phyloP scores from a whole-genome alignment of 2,329 filamentous ascomycete genomes.

The Phyllosticta citriasiana region DNA sequence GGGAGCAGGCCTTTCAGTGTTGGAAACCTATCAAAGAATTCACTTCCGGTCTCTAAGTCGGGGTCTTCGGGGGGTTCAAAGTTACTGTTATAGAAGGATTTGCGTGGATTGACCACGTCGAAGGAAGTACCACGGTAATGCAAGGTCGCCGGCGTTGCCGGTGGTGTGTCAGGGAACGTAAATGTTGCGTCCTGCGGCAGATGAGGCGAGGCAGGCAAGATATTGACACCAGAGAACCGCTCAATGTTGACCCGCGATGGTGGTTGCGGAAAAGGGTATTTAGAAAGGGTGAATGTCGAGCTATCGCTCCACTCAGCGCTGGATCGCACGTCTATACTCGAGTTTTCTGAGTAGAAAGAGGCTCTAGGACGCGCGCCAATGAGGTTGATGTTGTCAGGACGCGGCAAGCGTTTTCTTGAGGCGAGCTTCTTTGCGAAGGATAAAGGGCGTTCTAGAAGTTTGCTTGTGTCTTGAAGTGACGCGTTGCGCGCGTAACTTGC shows the following conservation, averaged over 20 bases:
- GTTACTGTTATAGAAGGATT: conserved; percentile 25
- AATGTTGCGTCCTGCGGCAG: neutral
- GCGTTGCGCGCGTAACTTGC: neutral
- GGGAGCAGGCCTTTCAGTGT: conserved; percentile 17
- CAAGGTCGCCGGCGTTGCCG: conserved; percentile 27
- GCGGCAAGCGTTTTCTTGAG: conserved; percentile 10
- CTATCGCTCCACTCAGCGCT: conserved; percentile 16
- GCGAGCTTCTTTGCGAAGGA: neutral
- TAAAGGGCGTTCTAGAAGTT: conserved; percentile 5
- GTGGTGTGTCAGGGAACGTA: conserved; percentile 23
- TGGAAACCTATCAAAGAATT: conserved; percentile 19
- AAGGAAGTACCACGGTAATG: conserved; percentile 31
- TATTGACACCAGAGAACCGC: neutral
- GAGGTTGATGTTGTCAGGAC: conserved; percentile 3
- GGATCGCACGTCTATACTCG: conserved; percentile 16
- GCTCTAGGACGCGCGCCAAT: neutral
- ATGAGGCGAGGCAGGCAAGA: neutral
- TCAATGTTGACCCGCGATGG: conserved; percentile 10
- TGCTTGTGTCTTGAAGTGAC: conserved; percentile 11
- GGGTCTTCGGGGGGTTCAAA: conserved; percentile 26
- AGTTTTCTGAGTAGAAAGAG: conserved; percentile 14
- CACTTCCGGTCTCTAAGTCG: conserved; percentile 23
- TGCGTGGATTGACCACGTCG: conserved; percentile 29
- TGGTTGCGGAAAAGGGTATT: conserved; percentile 21
- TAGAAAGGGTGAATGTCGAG: conserved; percentile 25